Conservation (phyloP, 1,284 basidiomycete species). For the Pseudozyma tsukubaensis region DNA sequence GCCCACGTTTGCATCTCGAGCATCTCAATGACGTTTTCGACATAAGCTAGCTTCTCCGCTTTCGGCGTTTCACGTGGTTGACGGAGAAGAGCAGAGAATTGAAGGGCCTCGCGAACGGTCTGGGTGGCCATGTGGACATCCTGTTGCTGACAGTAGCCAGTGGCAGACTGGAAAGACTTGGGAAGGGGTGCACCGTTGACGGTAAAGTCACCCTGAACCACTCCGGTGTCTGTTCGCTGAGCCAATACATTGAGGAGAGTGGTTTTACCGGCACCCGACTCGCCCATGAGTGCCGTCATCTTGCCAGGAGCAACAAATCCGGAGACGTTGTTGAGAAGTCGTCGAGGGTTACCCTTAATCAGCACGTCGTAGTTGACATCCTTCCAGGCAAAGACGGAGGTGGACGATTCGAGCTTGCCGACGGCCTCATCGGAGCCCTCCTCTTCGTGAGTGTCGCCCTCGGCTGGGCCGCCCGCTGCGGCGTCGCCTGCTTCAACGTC, state of each 20-base stretch:
- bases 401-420: constrained; percentile 44
- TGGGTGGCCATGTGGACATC: constrained; percentile 53
- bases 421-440: constrained; percentile 18
- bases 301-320: constrained; percentile 60
- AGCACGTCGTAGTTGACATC: constrained; percentile 57
- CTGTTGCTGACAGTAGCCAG: constrained; percentile 61
- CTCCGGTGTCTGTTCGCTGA: constrained; percentile 51
- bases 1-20: constrained; percentile 60
- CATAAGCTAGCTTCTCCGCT: constrained; percentile 56
- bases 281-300: constrained; percentile 63
- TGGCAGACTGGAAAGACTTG: constrained; percentile 55
- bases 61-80: constrained; percentile 51
- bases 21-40: constrained; percentile 55
- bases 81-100: constrained; percentile 58
- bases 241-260: constrained; percentile 62
- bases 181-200: constrained; percentile 50
- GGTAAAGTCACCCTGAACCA: constrained; percentile 49
- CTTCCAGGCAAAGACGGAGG: constrained; percentile 55
- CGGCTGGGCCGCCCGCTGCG: constrained; percentile 6
- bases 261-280: constrained; percentile 64
- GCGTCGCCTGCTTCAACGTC: constrained; percentile 30
- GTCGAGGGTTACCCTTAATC: constrained; percentile 55
- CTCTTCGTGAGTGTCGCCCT: background rate
- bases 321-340: constrained; percentile 69
- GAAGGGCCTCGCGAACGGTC: constrained; percentile 61